Evolutionary conservation across 345 rosid species (phyloP), one percentile per base, ranked within the genome.

Genomic region (Brassica incana): DNA sequence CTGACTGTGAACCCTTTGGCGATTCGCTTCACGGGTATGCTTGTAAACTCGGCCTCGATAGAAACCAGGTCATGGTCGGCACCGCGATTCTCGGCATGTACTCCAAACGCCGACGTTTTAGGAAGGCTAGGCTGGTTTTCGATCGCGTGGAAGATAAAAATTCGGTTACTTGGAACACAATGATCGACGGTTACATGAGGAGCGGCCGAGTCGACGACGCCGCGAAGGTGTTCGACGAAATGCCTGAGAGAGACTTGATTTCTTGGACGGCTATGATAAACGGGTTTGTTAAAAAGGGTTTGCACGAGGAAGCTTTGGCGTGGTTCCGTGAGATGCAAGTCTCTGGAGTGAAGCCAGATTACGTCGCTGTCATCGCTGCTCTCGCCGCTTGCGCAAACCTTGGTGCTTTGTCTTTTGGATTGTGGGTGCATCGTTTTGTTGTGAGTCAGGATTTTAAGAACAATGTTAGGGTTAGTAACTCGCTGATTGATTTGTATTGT

Each of bases 261-360:
- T 86, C 95, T 36, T 92, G 97, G 98, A 92, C 95, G 3, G 88
- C 87, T 25, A 72, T 92, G 88, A 83, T 94, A 63, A 88, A 88
- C 80, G 97, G 97, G 64, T 87, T 89, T 79, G 86, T 81, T 48
- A 86, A 78, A 83, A 86, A 67, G 58, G 90, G 91, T 14, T 67
- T 74, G 11, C 58, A 73, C 11, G 88, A 86, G 56, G 85, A 88
- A 77, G 97, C 97, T 3, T 48, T 92, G 83, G 85, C 69, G 10
- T 70, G 85, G 82, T 89, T 94, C 76, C 84, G 83, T 7, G 91
- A 85, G 81, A 92, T 92, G 97, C 86, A 84, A 81, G 68, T 83
- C 3, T 88, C 84, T 36, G 86, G 85, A 12, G 84, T 84, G 65
- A 69, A 76, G 69, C 91, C 93, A 2, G 93, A 90, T 87, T 85